Percentiles rank a stretch among this genome's conserved stretches.
Conservation (phyloP, 2,329 filamentous ascomycete species). For the Arthrobotrys sinensis region DNA sequence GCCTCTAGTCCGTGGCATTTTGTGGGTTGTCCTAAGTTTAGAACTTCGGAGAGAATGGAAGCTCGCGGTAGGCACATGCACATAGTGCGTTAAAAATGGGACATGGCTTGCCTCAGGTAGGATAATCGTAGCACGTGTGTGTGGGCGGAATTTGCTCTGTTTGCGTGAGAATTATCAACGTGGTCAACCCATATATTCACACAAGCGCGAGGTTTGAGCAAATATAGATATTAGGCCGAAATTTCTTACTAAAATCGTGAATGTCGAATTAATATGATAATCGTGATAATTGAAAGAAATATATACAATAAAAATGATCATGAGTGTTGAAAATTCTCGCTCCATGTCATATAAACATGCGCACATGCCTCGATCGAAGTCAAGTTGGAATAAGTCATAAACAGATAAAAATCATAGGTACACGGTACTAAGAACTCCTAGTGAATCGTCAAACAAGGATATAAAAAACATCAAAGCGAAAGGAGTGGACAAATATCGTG, state of each 20-base stretch:
- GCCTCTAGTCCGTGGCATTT: slow-evolving; percentile 24
- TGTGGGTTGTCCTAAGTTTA: background rate
- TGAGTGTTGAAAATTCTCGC: slow-evolving; percentile 27
- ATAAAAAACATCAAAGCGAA: background rate
- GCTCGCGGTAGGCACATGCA: background rate
- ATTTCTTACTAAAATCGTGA: background rate
- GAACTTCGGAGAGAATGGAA: background rate
- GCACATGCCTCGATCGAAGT: too few relatives aligned
- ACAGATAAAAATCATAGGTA: background rate
- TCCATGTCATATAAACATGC: slow-evolving; percentile 17
- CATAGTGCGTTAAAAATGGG: background rate
- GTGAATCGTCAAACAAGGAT: background rate
- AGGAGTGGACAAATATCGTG: too few relatives aligned
- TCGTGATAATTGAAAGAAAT: slow-evolving; percentile 6
- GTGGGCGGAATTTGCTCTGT: background rate
- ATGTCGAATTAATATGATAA: slow-evolving; percentile 4
- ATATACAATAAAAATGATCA: slow-evolving; percentile 17
- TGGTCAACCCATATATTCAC: background rate
- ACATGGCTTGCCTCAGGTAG: background rate
- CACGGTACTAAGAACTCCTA: background rate
- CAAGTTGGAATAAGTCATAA: background rate
- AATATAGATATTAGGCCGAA: background rate
- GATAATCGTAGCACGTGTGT: background rate
- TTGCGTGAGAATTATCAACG: background rate
- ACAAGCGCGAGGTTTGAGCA: background rate